Conservation (phyloP, 148 eudicot genomes). For the Silene conica region DNA sequence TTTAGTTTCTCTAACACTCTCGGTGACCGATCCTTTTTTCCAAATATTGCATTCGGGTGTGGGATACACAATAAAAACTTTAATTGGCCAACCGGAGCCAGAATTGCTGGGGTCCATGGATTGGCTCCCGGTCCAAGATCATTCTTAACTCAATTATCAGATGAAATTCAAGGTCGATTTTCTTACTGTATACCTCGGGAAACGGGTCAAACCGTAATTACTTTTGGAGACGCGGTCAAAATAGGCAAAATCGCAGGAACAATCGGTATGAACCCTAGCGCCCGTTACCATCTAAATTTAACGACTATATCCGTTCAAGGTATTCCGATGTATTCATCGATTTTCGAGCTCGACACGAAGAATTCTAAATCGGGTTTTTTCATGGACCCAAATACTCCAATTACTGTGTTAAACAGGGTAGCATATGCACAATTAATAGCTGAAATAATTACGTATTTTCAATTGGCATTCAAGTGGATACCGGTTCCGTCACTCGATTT, state of each 20-base stretch:
- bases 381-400: constrained; percentile 1
- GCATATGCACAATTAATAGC: not conserved
- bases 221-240: constrained; percentile 7
- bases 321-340: not conserved
- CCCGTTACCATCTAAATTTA: not conserved
- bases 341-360: not conserved
- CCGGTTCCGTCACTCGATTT: not conserved
- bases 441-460: not conserved
- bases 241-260: not conserved
- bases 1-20: not conserved
- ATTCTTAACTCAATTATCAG: constrained; percentile 7
- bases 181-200: constrained; percentile 12
- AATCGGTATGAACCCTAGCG: not conserved
- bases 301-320: not conserved
- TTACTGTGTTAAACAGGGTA: not conserved
- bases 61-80: not conserved
- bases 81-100: not conserved
- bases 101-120: constrained; percentile 18
- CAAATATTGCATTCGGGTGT: constrained; percentile 18
- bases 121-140: constrained; percentile 14
- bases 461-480: not conserved
- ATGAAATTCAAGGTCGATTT: constrained; percentile 14
- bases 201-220: not conserved
- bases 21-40: not conserved
- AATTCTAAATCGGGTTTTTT: not conserved